Conservation (phyloP, 2,329 filamentous ascomycete species). For the Hymenoscyphus repandus region DNA sequence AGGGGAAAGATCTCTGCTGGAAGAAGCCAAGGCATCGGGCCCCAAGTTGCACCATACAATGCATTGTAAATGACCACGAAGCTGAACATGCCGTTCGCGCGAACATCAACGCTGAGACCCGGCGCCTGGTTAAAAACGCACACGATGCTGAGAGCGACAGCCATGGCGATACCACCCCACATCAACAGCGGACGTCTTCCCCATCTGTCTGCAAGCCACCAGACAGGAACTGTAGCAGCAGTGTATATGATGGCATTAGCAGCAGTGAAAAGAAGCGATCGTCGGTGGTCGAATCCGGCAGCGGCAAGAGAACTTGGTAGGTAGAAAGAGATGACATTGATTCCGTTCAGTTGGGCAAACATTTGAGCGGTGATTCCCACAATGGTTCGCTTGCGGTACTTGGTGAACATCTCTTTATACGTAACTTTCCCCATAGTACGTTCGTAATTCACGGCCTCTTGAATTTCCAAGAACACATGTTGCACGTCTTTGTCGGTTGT, state of each 20-base stretch:
- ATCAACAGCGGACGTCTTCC: slow-evolving; percentile 36
- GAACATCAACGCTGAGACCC: slow-evolving; percentile 21
- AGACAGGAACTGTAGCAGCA: slow-evolving; percentile 35
- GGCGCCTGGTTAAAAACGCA: slow-evolving; percentile 35
- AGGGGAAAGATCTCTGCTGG: slow-evolving; percentile 34
- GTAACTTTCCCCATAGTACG: too few species aligned
- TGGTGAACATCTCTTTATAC: too few species aligned
- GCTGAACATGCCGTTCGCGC: slow-evolving; percentile 35
- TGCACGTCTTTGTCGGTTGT: too few species aligned
- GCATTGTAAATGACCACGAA: slow-evolving; percentile 37
- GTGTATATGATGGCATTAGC: slow-evolving; percentile 37
- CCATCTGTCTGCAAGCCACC: slow-evolving; percentile 37
- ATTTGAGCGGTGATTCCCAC: too few species aligned
- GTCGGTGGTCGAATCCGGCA: too few species aligned
- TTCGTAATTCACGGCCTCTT: too few species aligned
- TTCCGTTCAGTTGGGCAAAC: too few species aligned
- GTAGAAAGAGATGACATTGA: too few species aligned
- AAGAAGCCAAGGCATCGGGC: slow-evolving; percentile 37
- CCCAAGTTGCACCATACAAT: slow-evolving; percentile 36
- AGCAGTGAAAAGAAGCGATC: slow-evolving; percentile 37
- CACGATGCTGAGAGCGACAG: slow-evolving; percentile 32
- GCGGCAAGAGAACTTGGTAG: too few species aligned
- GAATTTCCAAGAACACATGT: too few species aligned
- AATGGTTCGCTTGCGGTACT: too few species aligned
- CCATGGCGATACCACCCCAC: slow-evolving; percentile 30